Evolutionary conservation across 2,329 filamentous ascomycete genomes (phyloP).

Genomic region (Cercospora janseana): DNA sequence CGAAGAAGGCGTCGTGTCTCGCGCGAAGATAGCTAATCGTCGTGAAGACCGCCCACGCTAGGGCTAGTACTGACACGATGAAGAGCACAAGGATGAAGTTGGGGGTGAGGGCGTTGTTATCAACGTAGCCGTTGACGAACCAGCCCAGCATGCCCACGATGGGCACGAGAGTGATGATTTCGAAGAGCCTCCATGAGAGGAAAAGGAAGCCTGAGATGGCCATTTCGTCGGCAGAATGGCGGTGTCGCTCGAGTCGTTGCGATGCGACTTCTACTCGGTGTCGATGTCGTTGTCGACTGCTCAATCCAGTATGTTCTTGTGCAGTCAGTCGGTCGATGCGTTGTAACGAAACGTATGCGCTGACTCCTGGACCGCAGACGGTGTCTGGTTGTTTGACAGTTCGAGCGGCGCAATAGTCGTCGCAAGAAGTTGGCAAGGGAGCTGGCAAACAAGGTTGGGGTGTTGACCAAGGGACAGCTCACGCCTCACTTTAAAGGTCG

Average conservation of each 20-base stretch:
- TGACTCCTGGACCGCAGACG: background rate
- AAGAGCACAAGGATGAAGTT: conserved; percentile 62
- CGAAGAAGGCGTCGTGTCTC: conserved; percentile 58
- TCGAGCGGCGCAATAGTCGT: background rate
- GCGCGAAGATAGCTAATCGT: conserved; percentile 59
- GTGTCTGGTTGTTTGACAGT: background rate
- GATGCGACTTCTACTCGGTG: background rate
- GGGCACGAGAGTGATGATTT: conserved; percentile 62
- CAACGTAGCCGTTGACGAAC: conserved; percentile 60
- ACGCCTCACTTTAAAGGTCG: conserved; percentile 6
- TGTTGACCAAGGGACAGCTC: conserved; percentile 9
- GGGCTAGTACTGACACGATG: conserved; percentile 61
- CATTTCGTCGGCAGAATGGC: conserved; percentile 36
- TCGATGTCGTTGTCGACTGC: background rate
- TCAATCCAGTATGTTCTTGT: background rate
- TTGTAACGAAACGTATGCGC: background rate
- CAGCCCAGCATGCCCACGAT: conserved; percentile 63
- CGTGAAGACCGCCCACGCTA: conserved; percentile 61
- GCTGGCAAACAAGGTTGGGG: background rate
- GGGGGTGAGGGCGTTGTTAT: conserved; percentile 58
- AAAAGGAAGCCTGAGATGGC: conserved; percentile 57
- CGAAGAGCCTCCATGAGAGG: conserved; percentile 59
- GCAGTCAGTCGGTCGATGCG: background rate
- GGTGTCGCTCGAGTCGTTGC: background rate
- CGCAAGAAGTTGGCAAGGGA: background rate